phyloP scores from a whole-genome alignment of 2,329 filamentous ascomycete genomes.

The Fusarium xyrophilum region DNA sequence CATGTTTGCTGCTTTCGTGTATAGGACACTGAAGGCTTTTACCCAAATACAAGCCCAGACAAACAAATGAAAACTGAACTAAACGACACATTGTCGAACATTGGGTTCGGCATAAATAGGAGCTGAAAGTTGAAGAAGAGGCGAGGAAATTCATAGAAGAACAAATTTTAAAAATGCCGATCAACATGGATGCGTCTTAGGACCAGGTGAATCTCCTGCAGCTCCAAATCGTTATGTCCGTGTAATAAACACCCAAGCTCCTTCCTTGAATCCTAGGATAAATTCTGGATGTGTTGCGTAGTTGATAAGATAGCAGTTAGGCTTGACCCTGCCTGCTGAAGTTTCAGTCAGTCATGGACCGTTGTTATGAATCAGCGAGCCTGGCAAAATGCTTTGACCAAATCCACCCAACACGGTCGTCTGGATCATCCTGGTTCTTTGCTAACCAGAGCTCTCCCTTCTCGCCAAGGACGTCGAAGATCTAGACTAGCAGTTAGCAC shows the following conservation, averaged over 20 bases:
- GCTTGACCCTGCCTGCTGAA: constrained; percentile 25
- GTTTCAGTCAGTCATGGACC: constrained; percentile 12
- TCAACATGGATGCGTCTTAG: constrained; percentile 20
- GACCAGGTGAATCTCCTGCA: constrained; percentile 23
- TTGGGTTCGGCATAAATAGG: constrained; percentile 20
- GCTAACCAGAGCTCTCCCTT: constrained; percentile 98
- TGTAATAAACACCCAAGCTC: constrained; percentile 38
- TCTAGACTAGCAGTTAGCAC: constrained; percentile 51
- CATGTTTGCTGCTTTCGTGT: constrained; percentile 7
- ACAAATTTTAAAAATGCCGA: constrained; percentile 26
- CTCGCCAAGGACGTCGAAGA: constrained; percentile 91
- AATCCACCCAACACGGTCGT: constrained; percentile 88
- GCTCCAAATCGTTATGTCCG: constrained; percentile 28
- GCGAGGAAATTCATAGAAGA: constrained; percentile 17
- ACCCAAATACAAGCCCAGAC: constrained; percentile 33
- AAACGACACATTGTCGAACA: constrained; percentile 22
- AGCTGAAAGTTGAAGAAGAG: constrained; percentile 15
- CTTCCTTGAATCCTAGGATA: constrained; percentile 36
- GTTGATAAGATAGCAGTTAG: constrained; percentile 23
- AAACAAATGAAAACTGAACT: constrained; percentile 31
- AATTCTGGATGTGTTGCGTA: constrained; percentile 38
- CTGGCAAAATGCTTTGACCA: constrained; percentile 98
- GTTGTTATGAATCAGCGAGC: constrained; percentile 58
- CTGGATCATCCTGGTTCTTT: constrained; percentile 91
- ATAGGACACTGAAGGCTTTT: constrained; percentile 25